phyloP scores from a whole-genome alignment of 2,329 filamentous ascomycete genomes.

The Colletotrichum agaves region DNA sequence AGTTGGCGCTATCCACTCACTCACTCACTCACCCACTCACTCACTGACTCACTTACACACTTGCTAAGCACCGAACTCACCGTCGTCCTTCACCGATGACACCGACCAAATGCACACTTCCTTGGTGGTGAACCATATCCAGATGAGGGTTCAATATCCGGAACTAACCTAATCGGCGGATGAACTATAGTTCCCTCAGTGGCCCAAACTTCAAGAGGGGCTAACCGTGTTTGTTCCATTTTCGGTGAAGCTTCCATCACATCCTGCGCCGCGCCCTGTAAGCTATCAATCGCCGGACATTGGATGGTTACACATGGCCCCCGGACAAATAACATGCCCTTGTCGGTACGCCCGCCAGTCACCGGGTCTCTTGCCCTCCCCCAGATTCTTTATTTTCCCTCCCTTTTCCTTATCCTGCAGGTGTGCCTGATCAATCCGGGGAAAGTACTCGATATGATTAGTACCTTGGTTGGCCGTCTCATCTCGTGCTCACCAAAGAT shows the following conservation, averaged over 20 bases:
- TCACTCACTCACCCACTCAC: not conserved
- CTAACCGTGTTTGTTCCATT: rapidly evolving
- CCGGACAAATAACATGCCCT: not conserved
- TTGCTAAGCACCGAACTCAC: too few relatives aligned
- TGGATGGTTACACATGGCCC: slow-evolving; percentile 1
- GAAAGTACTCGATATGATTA: not conserved
- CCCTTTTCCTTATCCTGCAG: not conserved
- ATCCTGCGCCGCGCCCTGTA: not conserved
- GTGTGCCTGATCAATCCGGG: not conserved
- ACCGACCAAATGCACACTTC: too few relatives aligned
- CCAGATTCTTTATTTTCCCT: not conserved
- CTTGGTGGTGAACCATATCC: too few relatives aligned
- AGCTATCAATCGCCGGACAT: not conserved
- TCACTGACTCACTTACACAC: too few relatives aligned
- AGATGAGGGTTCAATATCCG: too few relatives aligned
- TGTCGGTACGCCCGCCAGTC: not conserved
- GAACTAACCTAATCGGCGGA: too few relatives aligned
- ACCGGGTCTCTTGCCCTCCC: not conserved
- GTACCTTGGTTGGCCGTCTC: too few relatives aligned
- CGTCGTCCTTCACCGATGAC: too few relatives aligned
- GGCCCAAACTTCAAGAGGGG: too few relatives aligned
- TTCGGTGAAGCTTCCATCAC: not conserved
- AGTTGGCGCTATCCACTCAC: not conserved
- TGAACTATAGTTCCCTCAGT: too few relatives aligned
- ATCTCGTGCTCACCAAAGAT: too few relatives aligned